Base-by-base conservation (phyloP, 2,329 filamentous ascomycete species). In the Pseudopyricularia javanii region DNA sequence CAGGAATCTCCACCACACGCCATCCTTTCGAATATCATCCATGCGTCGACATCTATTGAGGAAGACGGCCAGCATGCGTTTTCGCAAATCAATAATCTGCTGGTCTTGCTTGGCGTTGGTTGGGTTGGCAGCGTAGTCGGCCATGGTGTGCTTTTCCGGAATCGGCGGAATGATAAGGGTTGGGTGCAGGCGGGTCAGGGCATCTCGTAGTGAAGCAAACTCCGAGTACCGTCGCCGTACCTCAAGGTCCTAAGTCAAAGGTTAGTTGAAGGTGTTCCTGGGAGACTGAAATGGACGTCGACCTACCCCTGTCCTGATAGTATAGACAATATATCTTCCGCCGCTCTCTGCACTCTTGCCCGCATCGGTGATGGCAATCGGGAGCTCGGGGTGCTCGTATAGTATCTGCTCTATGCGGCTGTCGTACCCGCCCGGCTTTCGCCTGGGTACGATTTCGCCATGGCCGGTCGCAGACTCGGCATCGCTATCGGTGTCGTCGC, bases 101-200 rank as follows among this genome's bases (percentile, higher is more conserved):
- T 90, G 85, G 65, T 98, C 94, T 68, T 98, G 91, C 67, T 96
- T 98, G 17, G 94, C 94, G 62, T 91, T 96, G 35, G 93, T 98
- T 2, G 94, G 93, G 62, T 95, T 97, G 28, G 94, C 91, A 15
- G 93, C 93, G 65, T 98, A 98, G 67, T 98, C 93, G 56, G 91
- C 91, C 86, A 98, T 95, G 47, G 90, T 93, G 68, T 98, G 93
- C 69, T 98, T 98, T 71, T 98, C 94, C 22, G 93, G 93, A 62
- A 98, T 98, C 3, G 93, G 93, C 7, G 93, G 94, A 51, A 98
- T 87, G 61, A 98, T 87, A 43, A 98, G 78, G 0, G 93, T 98
- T 7, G 94, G 93, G 65, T 98, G 94, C 56, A 98, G 78, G 60
- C 87, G 86, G 48, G 91, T 90, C 28, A 98, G 78, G 3, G 91